These are phyloP conservation scores for Coemansia sp. DNA, from an alignment of 192 early-diverging fungal species.

Conservation along the genomic window DNA sequence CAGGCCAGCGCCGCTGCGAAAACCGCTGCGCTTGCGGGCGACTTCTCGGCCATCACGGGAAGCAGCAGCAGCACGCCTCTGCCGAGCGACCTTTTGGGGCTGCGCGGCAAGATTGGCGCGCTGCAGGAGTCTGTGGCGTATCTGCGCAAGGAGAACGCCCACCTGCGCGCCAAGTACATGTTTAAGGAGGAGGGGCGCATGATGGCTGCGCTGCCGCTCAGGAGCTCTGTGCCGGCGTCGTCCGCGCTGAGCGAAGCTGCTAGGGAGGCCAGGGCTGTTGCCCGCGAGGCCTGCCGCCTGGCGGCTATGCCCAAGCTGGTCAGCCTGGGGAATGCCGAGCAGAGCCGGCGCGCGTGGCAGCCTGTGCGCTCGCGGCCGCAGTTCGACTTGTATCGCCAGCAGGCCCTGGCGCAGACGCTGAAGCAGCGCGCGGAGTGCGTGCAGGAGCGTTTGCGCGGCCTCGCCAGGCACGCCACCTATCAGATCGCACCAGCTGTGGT, in stretches of 20 bases:
- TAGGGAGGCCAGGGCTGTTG: conserved; percentile 24
- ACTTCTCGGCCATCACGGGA: conserved; percentile 13
- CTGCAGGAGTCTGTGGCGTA: conserved; percentile 75
- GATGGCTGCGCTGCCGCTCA: conserved; percentile 10
- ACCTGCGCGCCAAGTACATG: conserved; percentile 63
- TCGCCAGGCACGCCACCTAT: conserved; percentile 8
- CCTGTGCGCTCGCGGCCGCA: conserved; percentile 35
- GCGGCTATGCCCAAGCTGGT: conserved; percentile 44
- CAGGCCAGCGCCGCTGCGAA: conserved; percentile 43
- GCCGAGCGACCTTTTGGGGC: conserved; percentile 60
- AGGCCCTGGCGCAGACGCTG: conserved; percentile 46
- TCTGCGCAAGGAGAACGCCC: conserved; percentile 79
- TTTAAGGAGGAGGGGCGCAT: conserved; percentile 7
- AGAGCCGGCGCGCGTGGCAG: conserved; percentile 24
- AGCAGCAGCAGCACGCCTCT: conserved; percentile 13
- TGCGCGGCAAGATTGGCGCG: conserved; percentile 29
- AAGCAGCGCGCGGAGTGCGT: conserved; percentile 38
- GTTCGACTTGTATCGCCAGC: conserved; percentile 50
- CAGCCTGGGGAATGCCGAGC: conserved; percentile 1
- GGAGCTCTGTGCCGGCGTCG: background rate
- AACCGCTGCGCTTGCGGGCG: background rate
- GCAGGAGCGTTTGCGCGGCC: conserved; percentile 32
- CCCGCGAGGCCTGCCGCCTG: conserved; percentile 36
- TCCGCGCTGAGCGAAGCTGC: conserved; percentile 15
- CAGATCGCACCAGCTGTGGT: background rate